These are phyloP conservation scores for Colletotrichum echinochloae DNA, from an alignment of 2,329 filamentous ascomycete species.

Conservation along the genomic window DNA sequence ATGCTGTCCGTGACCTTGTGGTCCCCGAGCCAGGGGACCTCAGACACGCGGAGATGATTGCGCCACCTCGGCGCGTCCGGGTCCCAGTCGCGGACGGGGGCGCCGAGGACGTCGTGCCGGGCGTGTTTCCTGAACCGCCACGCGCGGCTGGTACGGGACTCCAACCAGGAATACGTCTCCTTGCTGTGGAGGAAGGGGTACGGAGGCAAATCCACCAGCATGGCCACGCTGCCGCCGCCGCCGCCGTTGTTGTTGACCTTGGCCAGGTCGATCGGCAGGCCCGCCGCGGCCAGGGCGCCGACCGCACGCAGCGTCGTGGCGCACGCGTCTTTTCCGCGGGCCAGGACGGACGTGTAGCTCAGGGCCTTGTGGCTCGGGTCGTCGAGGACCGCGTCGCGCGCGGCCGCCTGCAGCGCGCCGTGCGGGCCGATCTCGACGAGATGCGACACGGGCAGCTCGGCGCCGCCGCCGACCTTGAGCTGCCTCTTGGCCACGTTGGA, in stretches of 20 bases:
- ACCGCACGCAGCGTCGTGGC: conserved; percentile 18
- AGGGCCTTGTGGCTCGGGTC: conserved; percentile 59
- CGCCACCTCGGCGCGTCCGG: conserved; percentile 34
- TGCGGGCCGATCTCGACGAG: conserved; percentile 36
- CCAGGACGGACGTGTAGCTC: conserved; percentile 17
- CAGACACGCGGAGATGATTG: conserved; percentile 44
- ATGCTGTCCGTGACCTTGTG: conserved; percentile 58
- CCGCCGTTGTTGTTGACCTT: conserved; percentile 53
- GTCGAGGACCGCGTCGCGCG: conserved; percentile 57
- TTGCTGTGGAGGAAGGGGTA: conserved; percentile 39
- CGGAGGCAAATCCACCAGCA: conserved; percentile 38
- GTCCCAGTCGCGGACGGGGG: conserved; percentile 13
- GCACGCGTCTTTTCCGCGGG: not conserved
- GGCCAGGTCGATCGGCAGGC: conserved; percentile 53
- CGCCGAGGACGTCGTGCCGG: conserved; percentile 39
- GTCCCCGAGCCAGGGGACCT: conserved; percentile 59
- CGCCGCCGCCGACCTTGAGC: conserved; percentile 44
- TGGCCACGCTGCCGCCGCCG: not conserved
- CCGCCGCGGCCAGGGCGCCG: conserved; percentile 42
- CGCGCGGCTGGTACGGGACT: conserved; percentile 32
- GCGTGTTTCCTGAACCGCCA: conserved; percentile 29
- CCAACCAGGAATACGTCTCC: conserved; percentile 32
- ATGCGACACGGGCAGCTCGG: conserved; percentile 9
- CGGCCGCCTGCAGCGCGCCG: conserved; percentile 49
- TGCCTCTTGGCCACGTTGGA: conserved; percentile 16